phyloP scores from a whole-genome alignment of 805 yeast species.

The Kodamaea hsintzibuensis region DNA sequence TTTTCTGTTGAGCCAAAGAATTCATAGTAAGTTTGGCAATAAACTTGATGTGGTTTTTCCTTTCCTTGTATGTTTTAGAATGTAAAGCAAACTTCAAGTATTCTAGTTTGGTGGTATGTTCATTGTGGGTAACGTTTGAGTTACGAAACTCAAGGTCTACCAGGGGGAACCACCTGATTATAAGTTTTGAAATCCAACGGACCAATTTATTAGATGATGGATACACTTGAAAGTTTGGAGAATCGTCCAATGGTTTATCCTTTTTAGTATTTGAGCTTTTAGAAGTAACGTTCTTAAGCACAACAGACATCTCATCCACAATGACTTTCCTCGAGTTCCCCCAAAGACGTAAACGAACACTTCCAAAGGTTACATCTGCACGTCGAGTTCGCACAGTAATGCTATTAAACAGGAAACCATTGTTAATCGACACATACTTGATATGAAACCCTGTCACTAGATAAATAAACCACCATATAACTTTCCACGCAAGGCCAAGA shows the following conservation, averaged over 20 bases:
- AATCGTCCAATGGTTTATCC: background rate
- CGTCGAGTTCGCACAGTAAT: constrained; percentile 19
- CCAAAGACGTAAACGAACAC: constrained; percentile 38
- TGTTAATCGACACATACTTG: constrained; percentile 33
- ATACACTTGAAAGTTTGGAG: constrained; percentile 10
- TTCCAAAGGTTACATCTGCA: constrained; percentile 18
- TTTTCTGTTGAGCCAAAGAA: constrained; percentile 12
- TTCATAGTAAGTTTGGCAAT: constrained; percentile 13
- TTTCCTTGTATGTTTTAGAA: constrained; percentile 21
- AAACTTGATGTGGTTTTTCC: constrained; percentile 19
- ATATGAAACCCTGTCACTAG: constrained; percentile 34
- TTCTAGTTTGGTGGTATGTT: constrained; percentile 14
- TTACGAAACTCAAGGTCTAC: constrained; percentile 25
- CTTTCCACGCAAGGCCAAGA: constrained; percentile 24
- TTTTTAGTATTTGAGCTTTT: background rate
- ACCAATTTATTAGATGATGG: constrained; percentile 18
- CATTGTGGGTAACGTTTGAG: constrained; percentile 1
- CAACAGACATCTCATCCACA: constrained; percentile 25
- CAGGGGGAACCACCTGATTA: constrained; percentile 21
- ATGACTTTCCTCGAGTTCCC: constrained; percentile 36
- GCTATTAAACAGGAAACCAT: constrained; percentile 39
- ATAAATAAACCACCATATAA: constrained; percentile 34
- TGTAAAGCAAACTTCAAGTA: constrained; percentile 21
- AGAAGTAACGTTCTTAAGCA: background rate
- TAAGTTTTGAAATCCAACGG: constrained; percentile 11